These are phyloP conservation scores for Urtica urens DNA, from an alignment of 306 rosid genomes.

Conservation along the genomic window DNA sequence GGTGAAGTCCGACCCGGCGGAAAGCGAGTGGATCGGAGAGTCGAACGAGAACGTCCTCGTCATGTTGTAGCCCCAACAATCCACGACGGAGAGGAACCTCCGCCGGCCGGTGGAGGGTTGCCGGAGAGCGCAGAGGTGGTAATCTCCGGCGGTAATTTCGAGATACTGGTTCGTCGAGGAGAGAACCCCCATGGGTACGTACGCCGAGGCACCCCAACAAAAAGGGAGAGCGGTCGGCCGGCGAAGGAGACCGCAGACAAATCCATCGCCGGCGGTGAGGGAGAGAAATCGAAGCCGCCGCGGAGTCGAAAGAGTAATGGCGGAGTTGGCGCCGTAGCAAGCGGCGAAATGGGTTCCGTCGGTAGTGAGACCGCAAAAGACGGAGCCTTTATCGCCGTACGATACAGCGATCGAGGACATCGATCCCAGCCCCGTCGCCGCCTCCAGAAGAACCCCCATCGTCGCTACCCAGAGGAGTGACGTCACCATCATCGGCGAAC, in stretches of 20 bases:
- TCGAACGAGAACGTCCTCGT: conserved; percentile 60
- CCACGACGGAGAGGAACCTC: conserved; percentile 55
- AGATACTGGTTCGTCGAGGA: conserved; percentile 69
- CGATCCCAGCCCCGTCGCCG: conserved; percentile 69
- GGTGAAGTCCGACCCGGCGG: conserved; percentile 80
- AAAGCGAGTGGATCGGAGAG: conserved; percentile 61
- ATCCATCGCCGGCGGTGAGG: conserved; percentile 77
- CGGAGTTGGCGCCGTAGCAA: conserved; percentile 73
- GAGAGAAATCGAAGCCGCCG: conserved; percentile 51
- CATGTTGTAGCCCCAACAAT: conserved; percentile 98
- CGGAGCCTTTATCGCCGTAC: conserved; percentile 80
- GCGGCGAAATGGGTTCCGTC: conserved; percentile 83
- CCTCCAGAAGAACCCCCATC: conserved; percentile 19
- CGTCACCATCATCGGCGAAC: conserved; percentile 22
- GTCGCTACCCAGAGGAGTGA: conserved; percentile 17
- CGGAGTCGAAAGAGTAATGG: conserved; percentile 68
- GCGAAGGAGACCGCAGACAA: conserved; percentile 85
- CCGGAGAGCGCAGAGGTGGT: conserved; percentile 75
- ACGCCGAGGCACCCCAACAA: conserved; percentile 82
- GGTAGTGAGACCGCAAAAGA: conserved; percentile 60
- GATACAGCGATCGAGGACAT: conserved; percentile 83
- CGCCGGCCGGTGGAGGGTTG: conserved; percentile 45
- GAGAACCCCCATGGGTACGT: conserved; percentile 78
- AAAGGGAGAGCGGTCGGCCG: conserved; percentile 69
- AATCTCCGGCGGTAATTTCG: conserved; percentile 92